Evolutionary conservation across 2,329 filamentous ascomycete species (phyloP), one percentile per base, ranked within the genome.

Genomic region (Colletotrichum destructivum): DNA sequence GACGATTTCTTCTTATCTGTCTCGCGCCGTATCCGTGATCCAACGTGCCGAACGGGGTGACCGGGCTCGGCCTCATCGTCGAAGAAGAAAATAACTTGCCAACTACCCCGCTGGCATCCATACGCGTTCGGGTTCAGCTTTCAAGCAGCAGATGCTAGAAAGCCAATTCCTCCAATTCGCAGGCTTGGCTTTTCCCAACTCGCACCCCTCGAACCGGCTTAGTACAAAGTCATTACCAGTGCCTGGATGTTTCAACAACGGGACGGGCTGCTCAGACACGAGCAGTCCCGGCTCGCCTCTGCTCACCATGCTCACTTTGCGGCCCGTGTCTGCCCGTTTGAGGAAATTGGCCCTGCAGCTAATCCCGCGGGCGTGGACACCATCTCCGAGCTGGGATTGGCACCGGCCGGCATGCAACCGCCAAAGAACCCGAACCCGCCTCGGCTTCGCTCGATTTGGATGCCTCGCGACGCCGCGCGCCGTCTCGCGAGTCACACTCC

Each of bases 261-360:
- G 61, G 38, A 66, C 42, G 42, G 66, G 61, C 66, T 72, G 47
- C 31, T 21, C 55, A 62, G 61, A 65, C 61, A 66, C 55, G 61
- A 66, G 31, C 46, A 65, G 69, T 44, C 47, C 35, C 40, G 42
- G 44, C 55, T 40, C 26, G 40, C 18, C 44, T 21, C 70, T 70
- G 66, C 66, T 51, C 61, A 57, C 55, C 44, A 40, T 61, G 55
- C 66, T 56, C 66, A 57, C 55, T 46, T 31, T 61, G 60, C 60
- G 70, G 70, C 60, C 70, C 70, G 70, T 72, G 70, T 70, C 12
- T 56, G 55, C 55, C 66, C 61, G 59, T 61, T 70, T 62, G 55
- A 62, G 70, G 70, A 72, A 57, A 71, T 71, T 72, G 42, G 42
- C 21, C 60, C 70, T 66, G 66, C 66, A 72, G 38, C 70, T 62